Evolutionary conservation across 2,329 filamentous ascomycete genomes (phyloP).

Genomic region (Aspergillus oerlinghausenensis): DNA sequence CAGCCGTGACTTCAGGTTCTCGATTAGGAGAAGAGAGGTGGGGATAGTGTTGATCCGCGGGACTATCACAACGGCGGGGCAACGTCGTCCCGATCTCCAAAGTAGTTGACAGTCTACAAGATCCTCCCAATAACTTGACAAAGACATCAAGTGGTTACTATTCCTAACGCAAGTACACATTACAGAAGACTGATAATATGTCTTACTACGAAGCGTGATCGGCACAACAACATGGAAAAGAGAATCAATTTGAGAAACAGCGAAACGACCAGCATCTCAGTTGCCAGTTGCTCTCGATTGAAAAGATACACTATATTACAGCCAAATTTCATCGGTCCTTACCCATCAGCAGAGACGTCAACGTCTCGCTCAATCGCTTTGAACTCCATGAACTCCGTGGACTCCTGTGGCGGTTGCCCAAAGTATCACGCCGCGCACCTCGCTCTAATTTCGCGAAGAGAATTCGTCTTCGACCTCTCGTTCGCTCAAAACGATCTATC

Average conservation of each 20-base stretch:
- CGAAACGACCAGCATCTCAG: background rate
- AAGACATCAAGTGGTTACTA: background rate
- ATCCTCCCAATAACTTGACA: background rate
- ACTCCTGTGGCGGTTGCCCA: slow-evolving; percentile 31
- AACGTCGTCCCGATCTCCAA: slow-evolving; percentile 16
- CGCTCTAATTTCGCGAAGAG: slow-evolving; percentile 22
- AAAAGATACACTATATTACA: slow-evolving; percentile 20
- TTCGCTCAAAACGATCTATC: slow-evolving; percentile 40
- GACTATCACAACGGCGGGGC: slow-evolving; percentile 11
- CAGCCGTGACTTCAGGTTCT: background rate
- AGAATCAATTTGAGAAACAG: background rate
- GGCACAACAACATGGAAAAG: background rate
- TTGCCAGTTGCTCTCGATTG: background rate
- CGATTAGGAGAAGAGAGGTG: slow-evolving; percentile 3
- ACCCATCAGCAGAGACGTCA: slow-evolving; percentile 29
- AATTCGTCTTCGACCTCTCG: slow-evolving; percentile 28
- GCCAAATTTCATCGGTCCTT: slow-evolving; percentile 23
- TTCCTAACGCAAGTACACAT: background rate
- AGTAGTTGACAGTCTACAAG: background rate
- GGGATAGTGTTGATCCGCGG: background rate
- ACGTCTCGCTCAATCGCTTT: slow-evolving; percentile 20
- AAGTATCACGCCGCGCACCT: slow-evolving; percentile 30
- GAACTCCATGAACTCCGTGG: slow-evolving; percentile 41
- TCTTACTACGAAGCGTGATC: background rate
- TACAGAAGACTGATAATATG: background rate